These are phyloP conservation scores for Entomortierella beljakovae DNA, from an alignment of 192 early-diverging fungal genomes.

Conservation along the genomic window DNA sequence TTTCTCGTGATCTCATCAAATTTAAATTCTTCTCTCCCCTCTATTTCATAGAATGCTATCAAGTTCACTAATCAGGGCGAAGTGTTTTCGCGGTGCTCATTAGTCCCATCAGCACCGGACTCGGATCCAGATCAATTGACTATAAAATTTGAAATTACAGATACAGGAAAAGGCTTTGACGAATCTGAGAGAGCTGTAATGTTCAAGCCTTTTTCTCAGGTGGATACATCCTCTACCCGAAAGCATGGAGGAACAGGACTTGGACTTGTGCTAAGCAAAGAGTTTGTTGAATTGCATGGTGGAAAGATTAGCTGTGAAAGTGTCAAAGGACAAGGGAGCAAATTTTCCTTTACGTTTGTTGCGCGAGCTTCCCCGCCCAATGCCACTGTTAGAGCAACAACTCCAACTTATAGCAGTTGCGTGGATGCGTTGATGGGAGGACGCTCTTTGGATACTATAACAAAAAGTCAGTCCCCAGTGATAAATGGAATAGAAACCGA, in stretches of 20 bases:
- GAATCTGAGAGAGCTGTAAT: slow-evolving; percentile 75
- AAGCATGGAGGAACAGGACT: slow-evolving; percentile 90
- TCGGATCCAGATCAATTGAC: slow-evolving; percentile 52
- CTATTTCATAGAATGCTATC: slow-evolving; percentile 72
- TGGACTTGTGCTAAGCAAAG: slow-evolving; percentile 83
- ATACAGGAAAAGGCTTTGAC: slow-evolving; percentile 87
- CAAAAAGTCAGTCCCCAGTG: too few relatives aligned
- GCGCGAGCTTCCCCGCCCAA: slow-evolving; percentile 57
- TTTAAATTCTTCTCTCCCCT: not conserved
- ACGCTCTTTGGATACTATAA: too few relatives aligned
- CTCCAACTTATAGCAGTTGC: slow-evolving; percentile 50
- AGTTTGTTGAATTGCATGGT: slow-evolving; percentile 82
- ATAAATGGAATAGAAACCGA: too few relatives aligned
- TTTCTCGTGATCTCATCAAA: too few relatives aligned
- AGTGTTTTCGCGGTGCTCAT: slow-evolving; percentile 67
- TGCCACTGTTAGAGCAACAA: slow-evolving; percentile 54
- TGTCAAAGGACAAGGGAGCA: slow-evolving; percentile 75
- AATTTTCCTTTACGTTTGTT: slow-evolving; percentile 79
- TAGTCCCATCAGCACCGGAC: slow-evolving; percentile 38
- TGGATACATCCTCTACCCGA: slow-evolving; percentile 81
- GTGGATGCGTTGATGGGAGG: not conserved
- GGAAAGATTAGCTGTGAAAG: slow-evolving; percentile 79
- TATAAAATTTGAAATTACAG: slow-evolving; percentile 77
- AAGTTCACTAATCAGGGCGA: slow-evolving; percentile 86
- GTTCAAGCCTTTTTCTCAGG: slow-evolving; percentile 88